Evolutionary conservation across 2,329 filamentous ascomycete genomes (phyloP).

Genomic region (Pezicula carpinea): DNA sequence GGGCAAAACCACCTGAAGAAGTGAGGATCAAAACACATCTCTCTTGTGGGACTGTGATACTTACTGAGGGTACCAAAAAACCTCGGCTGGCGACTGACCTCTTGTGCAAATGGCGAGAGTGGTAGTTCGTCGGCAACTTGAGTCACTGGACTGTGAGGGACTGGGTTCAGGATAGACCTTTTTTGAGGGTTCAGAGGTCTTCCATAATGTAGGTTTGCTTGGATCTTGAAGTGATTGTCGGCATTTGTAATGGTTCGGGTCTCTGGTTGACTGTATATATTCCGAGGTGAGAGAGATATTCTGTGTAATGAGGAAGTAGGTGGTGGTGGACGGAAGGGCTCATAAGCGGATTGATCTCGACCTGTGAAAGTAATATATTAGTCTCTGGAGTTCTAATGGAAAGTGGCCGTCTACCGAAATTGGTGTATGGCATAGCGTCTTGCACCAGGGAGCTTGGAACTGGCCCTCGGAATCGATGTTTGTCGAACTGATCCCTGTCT

Average conservation of each 20-base stretch:
- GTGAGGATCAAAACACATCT: slow-evolving; percentile 8
- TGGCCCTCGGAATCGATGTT: no score
- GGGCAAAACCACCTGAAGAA: slow-evolving; percentile 14
- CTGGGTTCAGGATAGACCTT: no score
- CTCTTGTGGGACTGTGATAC: not conserved
- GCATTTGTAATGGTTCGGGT: slow-evolving; percentile 14
- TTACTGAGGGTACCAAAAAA: slow-evolving; percentile 18
- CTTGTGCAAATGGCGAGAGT: not conserved
- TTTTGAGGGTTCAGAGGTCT: slow-evolving; percentile 4
- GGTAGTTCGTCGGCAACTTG: slow-evolving; percentile 22
- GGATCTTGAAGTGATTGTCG: slow-evolving; percentile 24
- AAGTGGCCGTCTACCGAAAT: no score
- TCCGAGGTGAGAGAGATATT: slow-evolving; percentile 18
- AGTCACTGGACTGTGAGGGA: slow-evolving; percentile 3
- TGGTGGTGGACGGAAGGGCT: not conserved
- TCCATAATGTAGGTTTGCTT: slow-evolving; percentile 18
- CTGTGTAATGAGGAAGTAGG: slow-evolving; percentile 6
- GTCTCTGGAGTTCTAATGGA: no score
- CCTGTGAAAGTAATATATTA: no score
- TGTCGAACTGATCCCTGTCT: no score
- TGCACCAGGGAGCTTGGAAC: no score
- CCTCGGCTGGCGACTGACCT: no score
- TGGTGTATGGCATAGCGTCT: no score
- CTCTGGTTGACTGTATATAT: slow-evolving; percentile 11
- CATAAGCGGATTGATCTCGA: not conserved